phyloP scores from a whole-genome alignment of 1,139 yeast species.

The Blastobotrys ciferrii region DNA sequence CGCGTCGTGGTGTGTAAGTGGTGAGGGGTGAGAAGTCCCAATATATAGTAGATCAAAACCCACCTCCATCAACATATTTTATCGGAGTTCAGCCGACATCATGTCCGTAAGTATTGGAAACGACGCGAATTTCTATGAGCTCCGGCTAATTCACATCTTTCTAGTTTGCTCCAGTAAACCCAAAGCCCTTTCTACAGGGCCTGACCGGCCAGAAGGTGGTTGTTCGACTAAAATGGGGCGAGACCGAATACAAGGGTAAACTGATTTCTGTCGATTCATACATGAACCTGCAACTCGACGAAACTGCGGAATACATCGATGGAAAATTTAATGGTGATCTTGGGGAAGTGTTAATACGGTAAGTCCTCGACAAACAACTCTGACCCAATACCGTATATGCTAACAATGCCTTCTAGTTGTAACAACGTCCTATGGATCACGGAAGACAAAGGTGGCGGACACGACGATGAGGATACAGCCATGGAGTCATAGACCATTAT shows the following conservation, averaged over 20 bases:
- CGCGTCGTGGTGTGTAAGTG: neutral
- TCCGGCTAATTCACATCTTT: too few relatives aligned
- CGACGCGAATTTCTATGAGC: too few relatives aligned
- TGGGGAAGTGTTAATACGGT: constrained; percentile 84
- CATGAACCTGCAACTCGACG: constrained; percentile 80
- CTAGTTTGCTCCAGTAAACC: constrained; percentile 75
- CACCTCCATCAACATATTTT: too few relatives aligned
- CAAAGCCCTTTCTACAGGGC: constrained; percentile 83
- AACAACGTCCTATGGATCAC: constrained; percentile 46
- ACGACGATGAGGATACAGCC: constrained; percentile 5
- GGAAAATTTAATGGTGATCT: constrained; percentile 56
- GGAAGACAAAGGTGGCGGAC: constrained; percentile 23
- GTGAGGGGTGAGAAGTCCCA: too few relatives aligned
- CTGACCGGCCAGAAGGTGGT: constrained; percentile 66
- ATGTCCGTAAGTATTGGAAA: constrained; percentile 11
- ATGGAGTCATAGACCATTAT: neutral
- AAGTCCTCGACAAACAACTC: constrained; percentile 19
- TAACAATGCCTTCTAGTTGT: constrained; percentile 32
- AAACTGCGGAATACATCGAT: constrained; percentile 61
- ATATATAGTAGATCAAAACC: too few relatives aligned
- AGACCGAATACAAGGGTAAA: constrained; percentile 84
- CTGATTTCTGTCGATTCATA: constrained; percentile 84
- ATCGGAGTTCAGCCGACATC: neutral
- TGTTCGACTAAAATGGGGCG: constrained; percentile 92
- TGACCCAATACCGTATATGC: neutral